A percentile compares a stretch with the other conserved stretches of the same genome.
These are phyloP conservation scores for Dryas alaskensis DNA, from an alignment of 306 rosid genomes.

Conservation along the genomic window DNA sequence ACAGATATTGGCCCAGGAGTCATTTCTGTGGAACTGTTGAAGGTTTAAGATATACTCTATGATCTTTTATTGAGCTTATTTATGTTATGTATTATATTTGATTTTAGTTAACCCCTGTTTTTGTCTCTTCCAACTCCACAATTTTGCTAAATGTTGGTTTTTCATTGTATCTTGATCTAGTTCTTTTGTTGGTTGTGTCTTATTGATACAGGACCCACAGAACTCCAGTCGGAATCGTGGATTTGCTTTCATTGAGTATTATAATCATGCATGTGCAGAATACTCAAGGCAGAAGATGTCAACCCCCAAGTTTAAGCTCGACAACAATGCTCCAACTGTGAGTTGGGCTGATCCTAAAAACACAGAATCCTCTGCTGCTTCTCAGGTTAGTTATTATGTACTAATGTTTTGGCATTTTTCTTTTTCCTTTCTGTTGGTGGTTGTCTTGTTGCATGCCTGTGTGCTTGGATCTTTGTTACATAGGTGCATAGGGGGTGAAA, in stretches of 20 bases:
- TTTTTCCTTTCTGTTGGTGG: background rate
- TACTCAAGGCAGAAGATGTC: constrained; percentile 68
- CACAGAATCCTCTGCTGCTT: constrained; percentile 51
- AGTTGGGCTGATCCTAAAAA: constrained; percentile 77
- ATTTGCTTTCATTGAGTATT: constrained; percentile 60
- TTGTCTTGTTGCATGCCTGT: background rate
- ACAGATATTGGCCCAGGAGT: constrained; percentile 63
- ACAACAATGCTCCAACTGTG: constrained; percentile 57
- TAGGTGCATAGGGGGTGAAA: background rate
- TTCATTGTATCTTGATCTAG: constrained; percentile 21
- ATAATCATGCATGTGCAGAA: constrained; percentile 68
- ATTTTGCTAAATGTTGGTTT: constrained; percentile 2
- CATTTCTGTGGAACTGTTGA: constrained; percentile 52
- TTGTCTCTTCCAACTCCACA: background rate
- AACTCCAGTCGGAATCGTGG: constrained; percentile 55
- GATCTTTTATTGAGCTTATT: background rate
- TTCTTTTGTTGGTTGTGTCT: constrained; percentile 3
- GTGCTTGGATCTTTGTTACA: background rate
- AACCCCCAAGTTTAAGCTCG: constrained; percentile 60
- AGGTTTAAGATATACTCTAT: constrained; percentile 36
- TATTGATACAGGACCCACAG: constrained; percentile 50
- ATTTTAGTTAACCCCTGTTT: background rate
- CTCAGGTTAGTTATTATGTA: constrained; percentile 46
- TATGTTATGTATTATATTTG: background rate
- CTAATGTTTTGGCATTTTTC: background rate